phyloP scores from a whole-genome alignment of 345 rosid genomes.

The Citrus hindsii region DNA sequence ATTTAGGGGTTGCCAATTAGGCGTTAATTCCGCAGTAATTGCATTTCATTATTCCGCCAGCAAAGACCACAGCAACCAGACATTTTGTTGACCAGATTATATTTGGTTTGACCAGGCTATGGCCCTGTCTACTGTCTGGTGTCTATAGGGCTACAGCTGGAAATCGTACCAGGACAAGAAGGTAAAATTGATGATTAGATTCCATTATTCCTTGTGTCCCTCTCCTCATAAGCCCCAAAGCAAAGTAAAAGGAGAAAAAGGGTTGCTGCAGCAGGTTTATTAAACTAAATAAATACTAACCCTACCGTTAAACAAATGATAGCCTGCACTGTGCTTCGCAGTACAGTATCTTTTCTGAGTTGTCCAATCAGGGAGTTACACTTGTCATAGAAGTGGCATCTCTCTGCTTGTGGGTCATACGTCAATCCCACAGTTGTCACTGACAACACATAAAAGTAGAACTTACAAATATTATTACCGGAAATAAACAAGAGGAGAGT shows the following conservation, averaged over 20 bases:
- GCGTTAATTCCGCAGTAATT: slow-evolving; percentile 27
- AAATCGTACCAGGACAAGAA: slow-evolving; percentile 38
- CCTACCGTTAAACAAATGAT: slow-evolving; percentile 1
- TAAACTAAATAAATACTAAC: slow-evolving; percentile 2
- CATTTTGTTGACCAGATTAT: slow-evolving; percentile 29
- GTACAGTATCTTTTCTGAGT: slow-evolving; percentile 1
- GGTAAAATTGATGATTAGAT: slow-evolving; percentile 49
- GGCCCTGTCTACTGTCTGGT: background rate
- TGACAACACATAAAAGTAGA: too few species aligned
- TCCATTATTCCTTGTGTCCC: slow-evolving; percentile 49
- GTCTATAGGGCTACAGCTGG: slow-evolving; percentile 40
- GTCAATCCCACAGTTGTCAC: too few species aligned
- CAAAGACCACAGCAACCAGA: slow-evolving; percentile 25
- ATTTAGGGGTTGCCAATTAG: slow-evolving; percentile 1
- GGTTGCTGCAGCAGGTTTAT: slow-evolving; percentile 29
- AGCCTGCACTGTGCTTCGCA: background rate
- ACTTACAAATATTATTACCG: too few species aligned
- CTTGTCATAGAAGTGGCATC: background rate
- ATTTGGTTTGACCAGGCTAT: slow-evolving; percentile 29
- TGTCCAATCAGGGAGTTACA: slow-evolving; percentile 20
- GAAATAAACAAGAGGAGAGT: background rate
- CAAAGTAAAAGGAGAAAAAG: slow-evolving; percentile 5
- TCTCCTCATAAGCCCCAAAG: slow-evolving; percentile 26
- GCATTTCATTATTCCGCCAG: slow-evolving; percentile 27
- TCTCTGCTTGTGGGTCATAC: background rate